phyloP scores from a whole-genome alignment of 495 filamentous ascomycete species.

The Aspergillus baeticus region DNA sequence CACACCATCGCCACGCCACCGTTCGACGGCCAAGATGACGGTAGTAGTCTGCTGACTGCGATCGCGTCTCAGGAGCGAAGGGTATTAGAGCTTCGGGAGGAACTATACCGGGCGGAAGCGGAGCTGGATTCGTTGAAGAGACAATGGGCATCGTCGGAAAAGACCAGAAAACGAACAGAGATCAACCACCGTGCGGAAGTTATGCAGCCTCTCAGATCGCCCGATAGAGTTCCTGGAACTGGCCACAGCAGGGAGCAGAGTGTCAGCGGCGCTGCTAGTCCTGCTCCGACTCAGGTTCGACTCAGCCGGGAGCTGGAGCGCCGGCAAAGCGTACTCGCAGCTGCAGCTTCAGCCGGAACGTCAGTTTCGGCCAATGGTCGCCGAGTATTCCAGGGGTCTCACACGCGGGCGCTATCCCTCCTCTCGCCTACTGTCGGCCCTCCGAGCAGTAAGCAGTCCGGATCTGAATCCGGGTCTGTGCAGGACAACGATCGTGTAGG shows the following conservation, averaged over 20 bases:
- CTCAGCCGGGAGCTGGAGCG: constrained; percentile 51
- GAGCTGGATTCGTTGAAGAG: constrained; percentile 77
- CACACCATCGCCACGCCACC: constrained; percentile 41
- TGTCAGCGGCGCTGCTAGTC: constrained; percentile 27
- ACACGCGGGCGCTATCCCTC: constrained; percentile 79
- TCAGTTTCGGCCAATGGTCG: constrained; percentile 46
- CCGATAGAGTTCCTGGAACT: constrained; percentile 22
- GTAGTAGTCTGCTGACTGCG: constrained; percentile 77
- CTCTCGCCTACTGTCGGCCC: constrained; percentile 62
- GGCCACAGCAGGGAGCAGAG: constrained; percentile 37
- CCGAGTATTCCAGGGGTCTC: constrained; percentile 70
- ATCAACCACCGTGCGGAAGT: constrained; percentile 54
- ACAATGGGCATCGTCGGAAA: constrained; percentile 78
- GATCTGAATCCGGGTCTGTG: constrained; percentile 13
- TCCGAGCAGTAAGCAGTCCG: constrained; percentile 29
- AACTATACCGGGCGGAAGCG: constrained; percentile 74
- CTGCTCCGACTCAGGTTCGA: constrained; percentile 32
- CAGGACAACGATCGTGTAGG: constrained; percentile 35
- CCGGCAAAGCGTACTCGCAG: constrained; percentile 41
- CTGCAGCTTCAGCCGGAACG: constrained; percentile 28
- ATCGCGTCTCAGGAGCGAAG: constrained; percentile 91
- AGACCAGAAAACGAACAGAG: constrained; percentile 71
- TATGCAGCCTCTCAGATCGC: constrained; percentile 54
- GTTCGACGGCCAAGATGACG: constrained; percentile 49
- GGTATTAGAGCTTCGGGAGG: constrained; percentile 88